Conservation (phyloP, 148 eudicot genomes). For the Linanthus parryae region DNA sequence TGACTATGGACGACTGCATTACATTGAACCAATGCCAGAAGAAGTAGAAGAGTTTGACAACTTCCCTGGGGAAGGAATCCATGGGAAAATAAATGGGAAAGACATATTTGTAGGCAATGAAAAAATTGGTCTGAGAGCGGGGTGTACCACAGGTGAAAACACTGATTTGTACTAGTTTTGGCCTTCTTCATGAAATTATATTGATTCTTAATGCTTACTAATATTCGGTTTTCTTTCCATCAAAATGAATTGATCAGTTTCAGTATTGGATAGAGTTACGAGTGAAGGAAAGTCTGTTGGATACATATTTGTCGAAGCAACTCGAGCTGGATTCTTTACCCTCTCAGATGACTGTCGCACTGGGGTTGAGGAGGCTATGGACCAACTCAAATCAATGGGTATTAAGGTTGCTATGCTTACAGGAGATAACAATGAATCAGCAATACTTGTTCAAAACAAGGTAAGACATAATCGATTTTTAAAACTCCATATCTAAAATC, state of each 20-base stretch:
- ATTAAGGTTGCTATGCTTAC: slow-evolving; percentile 80
- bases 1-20: slow-evolving; percentile 43
- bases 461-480: slow-evolving; percentile 6
- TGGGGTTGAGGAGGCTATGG: slow-evolving; percentile 69
- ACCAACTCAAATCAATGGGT: slow-evolving; percentile 68
- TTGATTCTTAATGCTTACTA: not conserved
- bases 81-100: slow-evolving; percentile 63
- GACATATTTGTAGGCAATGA: slow-evolving; percentile 61
- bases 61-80: slow-evolving; percentile 94
- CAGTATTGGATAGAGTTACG: slow-evolving; percentile 24
- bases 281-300: slow-evolving; percentile 60
- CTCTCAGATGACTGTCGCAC: slow-evolving; percentile 79
- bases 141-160: slow-evolving; percentile 47
- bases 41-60: slow-evolving; percentile 66
- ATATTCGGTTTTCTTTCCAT: not conserved
- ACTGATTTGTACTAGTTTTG: too few species aligned
- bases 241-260: slow-evolving; percentile 27
- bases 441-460: slow-evolving; percentile 70
- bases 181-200: too few species aligned
- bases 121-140: slow-evolving; percentile 63
- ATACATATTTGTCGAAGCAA: slow-evolving; percentile 49
- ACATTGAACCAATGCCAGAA: slow-evolving; percentile 59
- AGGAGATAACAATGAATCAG: slow-evolving; percentile 76
- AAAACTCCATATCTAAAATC: not conserved
- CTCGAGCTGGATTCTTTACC: slow-evolving; percentile 53